Evolutionary conservation across 768 basidiomycete genomes (phyloP).

Genomic region (Podaxis pistillaris): DNA sequence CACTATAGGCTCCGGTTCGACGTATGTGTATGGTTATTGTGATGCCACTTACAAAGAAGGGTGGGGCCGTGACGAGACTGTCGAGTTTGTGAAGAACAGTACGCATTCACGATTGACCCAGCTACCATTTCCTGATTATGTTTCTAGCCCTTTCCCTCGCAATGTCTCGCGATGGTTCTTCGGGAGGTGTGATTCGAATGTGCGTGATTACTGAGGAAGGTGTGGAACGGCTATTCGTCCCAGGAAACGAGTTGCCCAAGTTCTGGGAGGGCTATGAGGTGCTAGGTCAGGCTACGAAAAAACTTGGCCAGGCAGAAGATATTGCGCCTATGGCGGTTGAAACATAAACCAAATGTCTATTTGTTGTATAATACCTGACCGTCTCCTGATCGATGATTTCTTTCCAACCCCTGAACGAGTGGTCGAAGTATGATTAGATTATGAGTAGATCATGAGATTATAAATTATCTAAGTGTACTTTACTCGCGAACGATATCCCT

Average conservation of each 20-base stretch:
- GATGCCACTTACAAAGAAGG: slow-evolving; percentile 97
- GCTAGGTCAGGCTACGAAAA: slow-evolving; percentile 39
- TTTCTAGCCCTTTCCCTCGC: slow-evolving; percentile 82
- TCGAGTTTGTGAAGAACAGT: slow-evolving; percentile 97
- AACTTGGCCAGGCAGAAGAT: slow-evolving; percentile 30
- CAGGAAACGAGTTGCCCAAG: slow-evolving; percentile 83
- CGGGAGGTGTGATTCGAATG: slow-evolving; percentile 97
- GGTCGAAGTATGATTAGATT: not conserved
- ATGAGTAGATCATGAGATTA: not conserved
- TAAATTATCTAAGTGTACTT: not conserved
- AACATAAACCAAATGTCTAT: slow-evolving; percentile 27
- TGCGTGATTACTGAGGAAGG: slow-evolving; percentile 92
- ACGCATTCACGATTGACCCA: slow-evolving; percentile 29
- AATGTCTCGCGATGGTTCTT: slow-evolving; percentile 97
- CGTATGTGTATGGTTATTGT: slow-evolving; percentile 98
- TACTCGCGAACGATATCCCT: slow-evolving; percentile 19
- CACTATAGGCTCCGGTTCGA: slow-evolving; percentile 81
- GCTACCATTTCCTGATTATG: slow-evolving; percentile 9
- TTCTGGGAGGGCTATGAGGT: slow-evolving; percentile 90
- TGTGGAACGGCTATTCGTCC: slow-evolving; percentile 90
- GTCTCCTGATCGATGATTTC: not conserved
- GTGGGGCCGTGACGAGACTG: slow-evolving; percentile 85
- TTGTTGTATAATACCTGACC: slow-evolving; percentile 9
- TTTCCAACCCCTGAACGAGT: not conserved
- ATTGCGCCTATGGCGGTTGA: slow-evolving; percentile 51